Evolutionary conservation across 805 yeast genomes (phyloP), one percentile per base, ranked within the genome.

Genomic region (Kluyveromyces starmeri): DNA sequence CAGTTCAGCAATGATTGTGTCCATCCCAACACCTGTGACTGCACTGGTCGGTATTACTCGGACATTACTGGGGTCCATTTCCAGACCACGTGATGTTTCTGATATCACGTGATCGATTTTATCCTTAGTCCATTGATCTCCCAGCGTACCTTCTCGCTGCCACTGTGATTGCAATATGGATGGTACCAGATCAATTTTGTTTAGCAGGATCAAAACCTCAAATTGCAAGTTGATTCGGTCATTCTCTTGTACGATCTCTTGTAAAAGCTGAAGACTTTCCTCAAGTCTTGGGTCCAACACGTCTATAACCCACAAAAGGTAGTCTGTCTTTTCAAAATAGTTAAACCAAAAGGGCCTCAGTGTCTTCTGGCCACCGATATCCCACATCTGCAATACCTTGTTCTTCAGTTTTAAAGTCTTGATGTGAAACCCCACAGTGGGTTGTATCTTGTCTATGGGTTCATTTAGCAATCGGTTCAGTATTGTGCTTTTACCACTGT

Each of bases 341-440:
- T 88, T 89, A 47, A 83, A 76, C 97, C 97, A 88, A 65, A 86
- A 86, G 12, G 88, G 77, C 30, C 97, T 62, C 27, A 88, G 63
- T 1, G 89, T 71, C 28, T 69, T 61, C 55, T 88, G 97, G 2
- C 97, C 97, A 4, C 97, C 97, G 9, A 88, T 76, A 51, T 84
- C 95, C 97, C 94, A 81, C 20, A 80, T 53, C 43, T 78, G 78
- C 34, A 81, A 51, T 13, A 65, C 67, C 44, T 57, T 68, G 3
- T 62, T 67, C 2, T 55, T 41, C 42, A 64, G 58, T 1, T 54
- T 48, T 1, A 82, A 48, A 1, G 88, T 74, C 32, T 73, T 69
- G 42, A 88, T 89, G 46, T 75, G 79, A 58, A 88, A 89, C 11
- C 97, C 97, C 68, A 88, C 71, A 0, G 97, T 88, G 0, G 97